Conservation (phyloP, 129 eudicot genomes). For the Pseudognaphalium luteoalbum region DNA sequence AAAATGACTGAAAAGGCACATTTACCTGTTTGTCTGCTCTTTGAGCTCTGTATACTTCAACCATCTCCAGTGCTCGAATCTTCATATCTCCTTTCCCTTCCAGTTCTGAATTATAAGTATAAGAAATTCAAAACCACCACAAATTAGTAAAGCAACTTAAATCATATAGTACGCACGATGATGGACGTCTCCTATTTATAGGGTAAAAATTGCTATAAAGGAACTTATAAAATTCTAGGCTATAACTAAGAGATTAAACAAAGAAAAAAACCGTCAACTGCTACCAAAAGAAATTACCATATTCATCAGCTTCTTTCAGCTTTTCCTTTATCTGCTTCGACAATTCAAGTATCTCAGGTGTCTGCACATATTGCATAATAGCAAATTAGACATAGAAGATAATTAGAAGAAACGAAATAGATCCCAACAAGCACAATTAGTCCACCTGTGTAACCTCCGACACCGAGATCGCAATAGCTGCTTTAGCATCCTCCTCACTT, state of each 20-base stretch:
- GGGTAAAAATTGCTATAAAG: too few relatives aligned
- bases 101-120: conserved; percentile 45
- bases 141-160: not conserved
- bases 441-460: conserved; percentile 84
- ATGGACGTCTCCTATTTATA: too few relatives aligned
- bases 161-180: not conserved
- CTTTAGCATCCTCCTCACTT: conserved; percentile 97
- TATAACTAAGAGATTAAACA: too few relatives aligned
- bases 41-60: conserved; percentile 80
- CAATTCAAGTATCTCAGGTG: conserved; percentile 79
- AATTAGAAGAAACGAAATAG: not conserved
- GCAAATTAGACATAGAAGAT: conserved; percentile 4
- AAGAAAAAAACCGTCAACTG: not conserved
- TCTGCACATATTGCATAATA: conserved; percentile 42
- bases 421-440: not conserved
- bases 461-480: conserved; percentile 94
- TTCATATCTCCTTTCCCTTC: conserved; percentile 95
- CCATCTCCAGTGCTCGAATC: conserved; percentile 72
- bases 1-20: not conserved
- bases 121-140: not conserved
- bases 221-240: not conserved
- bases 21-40: conserved; percentile 96
- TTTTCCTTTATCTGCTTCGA: conserved; percentile 90
- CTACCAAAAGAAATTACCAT: conserved; percentile 42
- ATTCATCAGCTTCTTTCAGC: conserved; percentile 79